phyloP scores from a whole-genome alignment of 23 red algal species.

The Gracilaria domingensis region DNA sequence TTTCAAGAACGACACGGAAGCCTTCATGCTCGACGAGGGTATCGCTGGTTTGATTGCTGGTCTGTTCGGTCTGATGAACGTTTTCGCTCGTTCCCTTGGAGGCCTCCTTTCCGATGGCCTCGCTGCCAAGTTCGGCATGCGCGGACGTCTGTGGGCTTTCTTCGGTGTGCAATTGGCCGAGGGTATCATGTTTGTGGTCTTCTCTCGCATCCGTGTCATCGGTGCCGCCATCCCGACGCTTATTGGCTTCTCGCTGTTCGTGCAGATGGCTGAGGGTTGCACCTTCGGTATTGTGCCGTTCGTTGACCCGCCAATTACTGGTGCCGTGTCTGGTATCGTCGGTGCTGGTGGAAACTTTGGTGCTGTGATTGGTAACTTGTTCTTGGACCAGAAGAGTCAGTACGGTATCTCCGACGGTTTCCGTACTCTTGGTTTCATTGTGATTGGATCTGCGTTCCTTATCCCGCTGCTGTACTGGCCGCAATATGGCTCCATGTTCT shows the following conservation, averaged over 20 bases:
- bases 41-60: conserved; percentile 84
- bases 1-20: conserved; percentile 41
- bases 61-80: conserved; percentile 94
- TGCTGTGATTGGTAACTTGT: conserved; percentile 75
- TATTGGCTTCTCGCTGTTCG: conserved; percentile 88
- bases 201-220: conserved; percentile 77
- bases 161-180: conserved; percentile 81
- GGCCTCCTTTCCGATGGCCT: conserved; percentile 80
- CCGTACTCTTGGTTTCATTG: conserved; percentile 74
- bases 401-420: conserved; percentile 60
- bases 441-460: conserved; percentile 79
- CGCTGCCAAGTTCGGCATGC: conserved; percentile 77
- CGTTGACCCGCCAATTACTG: conserved; percentile 84
- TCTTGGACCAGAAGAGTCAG: conserved; percentile 51
- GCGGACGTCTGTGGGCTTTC: conserved; percentile 89
- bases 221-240: conserved; percentile 78
- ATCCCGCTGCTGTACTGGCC: conserved; percentile 82
- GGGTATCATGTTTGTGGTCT: conserved; percentile 73
- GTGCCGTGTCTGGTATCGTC: conserved; percentile 90
- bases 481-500: conserved; percentile 71
- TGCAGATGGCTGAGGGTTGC: conserved; percentile 85
- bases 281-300: conserved; percentile 96
- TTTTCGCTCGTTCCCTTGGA: conserved; percentile 94
- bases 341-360: conserved; percentile 96
- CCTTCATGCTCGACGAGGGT: conserved; percentile 53